Percentiles rank a stretch among this genome's conserved stretches.
Evolutionary conservation across 495 filamentous ascomycete species (phyloP).

Genomic region (Hyaloscypha variabilis): DNA sequence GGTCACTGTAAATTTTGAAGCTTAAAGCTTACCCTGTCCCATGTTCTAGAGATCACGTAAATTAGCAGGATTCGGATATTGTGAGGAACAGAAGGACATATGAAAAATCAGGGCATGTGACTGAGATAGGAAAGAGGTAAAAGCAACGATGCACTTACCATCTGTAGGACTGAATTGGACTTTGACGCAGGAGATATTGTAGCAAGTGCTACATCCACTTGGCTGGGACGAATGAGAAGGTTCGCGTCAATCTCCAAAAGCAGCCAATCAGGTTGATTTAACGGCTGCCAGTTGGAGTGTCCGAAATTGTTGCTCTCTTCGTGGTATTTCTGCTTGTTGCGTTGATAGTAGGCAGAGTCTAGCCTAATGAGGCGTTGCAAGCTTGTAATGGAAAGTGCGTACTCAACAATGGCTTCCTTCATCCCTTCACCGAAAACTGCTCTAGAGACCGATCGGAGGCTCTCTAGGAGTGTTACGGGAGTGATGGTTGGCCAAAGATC

Average conservation of each 20-base stretch:
- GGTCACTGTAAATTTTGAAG: neutral
- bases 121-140: no score
- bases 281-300: slow-evolving; percentile 54
- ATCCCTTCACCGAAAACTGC: slow-evolving; percentile 41
- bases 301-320: slow-evolving; percentile 46
- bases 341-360: slow-evolving; percentile 30
- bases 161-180: slow-evolving; percentile 56
- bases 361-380: slow-evolving; percentile 50
- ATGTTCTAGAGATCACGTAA: no score
- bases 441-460: slow-evolving; percentile 45
- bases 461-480: slow-evolving; percentile 50
- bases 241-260: slow-evolving; percentile 60
- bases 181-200: slow-evolving; percentile 49
- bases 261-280: slow-evolving; percentile 52
- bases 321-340: slow-evolving; percentile 30
- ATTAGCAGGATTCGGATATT: no score
- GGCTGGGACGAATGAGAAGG: slow-evolving; percentile 51
- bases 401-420: slow-evolving; percentile 45
- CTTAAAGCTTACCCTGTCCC: neutral
- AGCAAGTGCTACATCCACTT: slow-evolving; percentile 53
- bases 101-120: no score
- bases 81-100: no score
- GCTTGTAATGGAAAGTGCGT: slow-evolving; percentile 44
- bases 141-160: slow-evolving; percentile 35
- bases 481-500: slow-evolving; percentile 57